Conservation (phyloP, 2,329 filamentous ascomycete species). For the Pestalotiopsis sp. region DNA sequence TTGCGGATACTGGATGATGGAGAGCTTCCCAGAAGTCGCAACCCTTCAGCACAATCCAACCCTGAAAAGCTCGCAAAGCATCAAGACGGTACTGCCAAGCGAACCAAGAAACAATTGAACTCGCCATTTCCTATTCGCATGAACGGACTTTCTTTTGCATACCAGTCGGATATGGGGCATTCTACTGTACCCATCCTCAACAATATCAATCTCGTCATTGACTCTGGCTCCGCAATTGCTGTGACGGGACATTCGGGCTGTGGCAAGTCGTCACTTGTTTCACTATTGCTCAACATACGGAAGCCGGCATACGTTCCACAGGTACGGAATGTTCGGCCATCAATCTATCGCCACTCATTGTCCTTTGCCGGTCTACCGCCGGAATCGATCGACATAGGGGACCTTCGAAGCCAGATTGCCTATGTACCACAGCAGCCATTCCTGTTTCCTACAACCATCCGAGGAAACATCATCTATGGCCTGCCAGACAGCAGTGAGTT, state of each 20-base stretch:
- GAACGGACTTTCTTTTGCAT: constrained; percentile 69
- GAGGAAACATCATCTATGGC: constrained; percentile 84
- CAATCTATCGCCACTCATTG: constrained; percentile 41
- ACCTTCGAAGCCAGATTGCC: constrained; percentile 64
- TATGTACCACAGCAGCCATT: constrained; percentile 73
- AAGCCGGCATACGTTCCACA: constrained; percentile 32
- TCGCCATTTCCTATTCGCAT: constrained; percentile 53
- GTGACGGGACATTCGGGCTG: constrained; percentile 85
- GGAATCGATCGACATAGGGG: constrained; percentile 58
- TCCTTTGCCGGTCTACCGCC: constrained; percentile 63
- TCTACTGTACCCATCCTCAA: constrained; percentile 54
- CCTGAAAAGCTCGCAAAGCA: not conserved
- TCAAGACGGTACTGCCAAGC: constrained; percentile 29
- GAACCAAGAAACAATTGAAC: constrained; percentile 34
- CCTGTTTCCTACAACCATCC: constrained; percentile 77
- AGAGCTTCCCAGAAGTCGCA: not conserved
- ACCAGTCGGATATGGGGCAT: constrained; percentile 58
- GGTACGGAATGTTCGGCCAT: constrained; percentile 12
- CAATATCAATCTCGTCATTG: constrained; percentile 67
- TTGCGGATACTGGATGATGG: constrained; percentile 46
- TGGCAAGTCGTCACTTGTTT: constrained; percentile 86
- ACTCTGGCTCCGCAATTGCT: constrained; percentile 67
- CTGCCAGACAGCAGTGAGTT: constrained; percentile 58
- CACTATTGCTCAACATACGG: constrained; percentile 76
- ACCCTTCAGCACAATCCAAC: not conserved